These are phyloP conservation scores for Neocallimastix lanati DNA, from an alignment of 192 early-diverging fungal species.

Conservation along the genomic window DNA sequence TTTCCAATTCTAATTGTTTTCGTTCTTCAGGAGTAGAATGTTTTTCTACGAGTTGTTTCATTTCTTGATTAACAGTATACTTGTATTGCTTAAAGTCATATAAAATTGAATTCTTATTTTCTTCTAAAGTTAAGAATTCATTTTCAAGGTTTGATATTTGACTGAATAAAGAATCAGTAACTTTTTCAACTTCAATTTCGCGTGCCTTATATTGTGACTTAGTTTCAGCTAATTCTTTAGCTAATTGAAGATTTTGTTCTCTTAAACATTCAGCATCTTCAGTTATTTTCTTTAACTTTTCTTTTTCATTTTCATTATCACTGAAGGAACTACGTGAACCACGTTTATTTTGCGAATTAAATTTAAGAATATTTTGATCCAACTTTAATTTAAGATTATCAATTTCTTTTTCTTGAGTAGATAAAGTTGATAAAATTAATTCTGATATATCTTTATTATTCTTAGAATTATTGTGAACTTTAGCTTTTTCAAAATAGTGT, in stretches of 20 bases:
- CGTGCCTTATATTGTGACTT: neutral
- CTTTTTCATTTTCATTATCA: neutral
- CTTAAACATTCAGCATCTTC: neutral
- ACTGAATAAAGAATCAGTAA: neutral
- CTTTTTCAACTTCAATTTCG: neutral
- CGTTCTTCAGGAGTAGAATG: neutral
- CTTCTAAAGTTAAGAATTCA: neutral
- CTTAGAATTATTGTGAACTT: neutral
- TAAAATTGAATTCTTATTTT: neutral
- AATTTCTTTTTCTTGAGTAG: neutral
- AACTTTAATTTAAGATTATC: neutral
- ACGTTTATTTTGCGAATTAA: neutral
- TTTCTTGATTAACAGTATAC: neutral
- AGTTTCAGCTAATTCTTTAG: neutral
- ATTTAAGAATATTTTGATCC: neutral
- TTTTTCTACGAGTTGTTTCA: neutral
- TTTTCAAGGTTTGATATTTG: neutral
- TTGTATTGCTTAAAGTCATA: neutral
- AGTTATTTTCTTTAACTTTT: neutral
- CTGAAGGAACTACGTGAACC: too few relatives aligned
- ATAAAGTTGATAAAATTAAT: neutral
- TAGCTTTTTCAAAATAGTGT: neutral
- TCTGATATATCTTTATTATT: neutral
- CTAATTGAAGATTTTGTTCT: neutral
- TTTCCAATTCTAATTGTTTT: neutral